Evolutionary conservation across 139 green algal species (phyloP).

Genomic region (Diplosphaera chodatii): DNA sequence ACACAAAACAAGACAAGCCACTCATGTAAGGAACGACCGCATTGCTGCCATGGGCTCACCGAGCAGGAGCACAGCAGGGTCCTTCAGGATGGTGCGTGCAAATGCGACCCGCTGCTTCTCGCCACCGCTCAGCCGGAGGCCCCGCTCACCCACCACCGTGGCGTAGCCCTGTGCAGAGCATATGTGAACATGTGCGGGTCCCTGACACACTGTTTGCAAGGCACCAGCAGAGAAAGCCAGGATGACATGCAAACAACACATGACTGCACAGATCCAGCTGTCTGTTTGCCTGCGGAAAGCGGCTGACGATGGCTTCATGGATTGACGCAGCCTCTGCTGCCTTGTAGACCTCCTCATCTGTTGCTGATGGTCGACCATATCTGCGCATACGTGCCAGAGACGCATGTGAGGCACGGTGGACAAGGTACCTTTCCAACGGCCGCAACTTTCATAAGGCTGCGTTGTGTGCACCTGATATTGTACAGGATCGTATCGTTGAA

Average conservation of each 20-base stretch:
- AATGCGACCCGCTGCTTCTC: constrained; percentile 71
- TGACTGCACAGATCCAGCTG: no score
- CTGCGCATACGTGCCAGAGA: constrained; percentile 5
- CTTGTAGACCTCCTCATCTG: constrained; percentile 50
- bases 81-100: constrained; percentile 52
- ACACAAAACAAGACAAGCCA: no score
- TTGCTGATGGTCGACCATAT: constrained; percentile 59
- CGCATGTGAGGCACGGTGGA: no score
- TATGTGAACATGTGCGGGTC: no score
- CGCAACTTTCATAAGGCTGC: no score
- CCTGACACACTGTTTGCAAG: no score
- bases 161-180: constrained; percentile 65
- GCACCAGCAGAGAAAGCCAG: no score
- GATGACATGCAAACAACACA: no score
- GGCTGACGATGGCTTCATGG: constrained; percentile 55
- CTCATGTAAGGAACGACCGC: no score
- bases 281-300: constrained; percentile 37
- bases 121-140: constrained; percentile 57
- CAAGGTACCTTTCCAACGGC: no score
- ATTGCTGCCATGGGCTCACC: no score
- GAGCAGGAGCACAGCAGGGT: constrained; percentile 38
- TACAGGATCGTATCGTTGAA: constrained; percentile 89
- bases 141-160: constrained; percentile 79
- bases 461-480: constrained; percentile 64
- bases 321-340: constrained; percentile 62